A percentile compares a stretch with the other conserved stretches of the same genome.
Conservation (phyloP, 1,139 yeast genomes). For the Pichiaceae sp. region DNA sequence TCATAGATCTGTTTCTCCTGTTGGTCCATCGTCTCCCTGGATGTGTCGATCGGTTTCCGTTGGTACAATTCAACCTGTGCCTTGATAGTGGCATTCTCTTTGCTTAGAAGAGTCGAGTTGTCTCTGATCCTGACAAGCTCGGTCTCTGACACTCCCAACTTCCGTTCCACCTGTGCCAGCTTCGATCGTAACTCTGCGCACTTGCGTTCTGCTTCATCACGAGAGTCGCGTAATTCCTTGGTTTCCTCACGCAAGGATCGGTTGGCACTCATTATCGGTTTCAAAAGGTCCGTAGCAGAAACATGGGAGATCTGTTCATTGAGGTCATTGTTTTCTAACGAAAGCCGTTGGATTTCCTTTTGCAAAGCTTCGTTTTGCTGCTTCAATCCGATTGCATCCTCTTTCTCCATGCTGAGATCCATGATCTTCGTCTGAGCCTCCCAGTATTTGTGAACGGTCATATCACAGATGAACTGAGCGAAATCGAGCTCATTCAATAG, state of each 20-base stretch:
- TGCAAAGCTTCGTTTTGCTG: neutral
- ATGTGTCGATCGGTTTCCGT: neutral
- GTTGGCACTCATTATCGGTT: neutral
- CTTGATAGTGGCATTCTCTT: slow-evolving; percentile 2
- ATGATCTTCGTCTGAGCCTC: slow-evolving; percentile 22
- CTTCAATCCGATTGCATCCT: slow-evolving; percentile 3
- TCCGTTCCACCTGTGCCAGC: neutral
- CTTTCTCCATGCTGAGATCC: slow-evolving; percentile 17
- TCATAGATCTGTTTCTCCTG: slow-evolving; percentile 4
- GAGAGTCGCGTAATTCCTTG: neutral
- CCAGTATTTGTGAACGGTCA: slow-evolving; percentile 32
- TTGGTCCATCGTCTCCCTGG: neutral
- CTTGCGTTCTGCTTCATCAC: neutral
- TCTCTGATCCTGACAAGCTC: slow-evolving; percentile 6
- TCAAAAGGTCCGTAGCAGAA: neutral
- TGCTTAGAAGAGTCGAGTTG: neutral
- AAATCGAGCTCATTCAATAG: slow-evolving; percentile 58
- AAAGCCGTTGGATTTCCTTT: neutral
- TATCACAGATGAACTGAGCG: slow-evolving; percentile 44
- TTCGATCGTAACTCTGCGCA: neutral
- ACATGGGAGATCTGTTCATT: neutral
- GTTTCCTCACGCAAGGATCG: neutral
- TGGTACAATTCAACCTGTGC: neutral
- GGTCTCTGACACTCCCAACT: slow-evolving; percentile 9
- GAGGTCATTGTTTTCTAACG: neutral